These are phyloP conservation scores for Fusarium lyarnte DNA, from an alignment of 2,329 filamentous ascomycete genomes.

Conservation along the genomic window DNA sequence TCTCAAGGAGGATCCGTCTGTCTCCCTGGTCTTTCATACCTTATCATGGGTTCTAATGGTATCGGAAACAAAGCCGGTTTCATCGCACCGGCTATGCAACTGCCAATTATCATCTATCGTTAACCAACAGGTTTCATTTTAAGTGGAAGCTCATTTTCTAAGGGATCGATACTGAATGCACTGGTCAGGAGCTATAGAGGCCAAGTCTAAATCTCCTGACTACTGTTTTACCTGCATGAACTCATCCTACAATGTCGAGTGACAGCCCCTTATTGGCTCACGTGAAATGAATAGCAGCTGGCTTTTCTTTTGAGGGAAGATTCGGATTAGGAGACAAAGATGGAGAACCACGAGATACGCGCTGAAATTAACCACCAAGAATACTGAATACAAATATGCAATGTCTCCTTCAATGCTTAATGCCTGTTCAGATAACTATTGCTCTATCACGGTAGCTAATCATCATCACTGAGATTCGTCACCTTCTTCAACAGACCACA, in stretches of 20 bases:
- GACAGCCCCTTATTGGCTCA: background rate
- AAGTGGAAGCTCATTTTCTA: background rate
- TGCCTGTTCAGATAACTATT: background rate
- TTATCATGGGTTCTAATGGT: background rate
- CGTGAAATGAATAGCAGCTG: conserved; percentile 3
- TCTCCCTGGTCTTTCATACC: background rate
- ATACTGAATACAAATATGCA: conserved; percentile 7
- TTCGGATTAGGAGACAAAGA: background rate
- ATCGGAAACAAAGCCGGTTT: background rate
- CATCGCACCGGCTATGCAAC: background rate
- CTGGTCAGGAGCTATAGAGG: background rate
- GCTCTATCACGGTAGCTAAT: background rate
- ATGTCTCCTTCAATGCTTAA: background rate
- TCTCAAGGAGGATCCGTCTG: background rate
- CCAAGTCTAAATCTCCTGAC: background rate
- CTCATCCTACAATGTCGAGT: background rate
- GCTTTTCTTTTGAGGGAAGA: background rate
- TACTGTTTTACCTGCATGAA: background rate
- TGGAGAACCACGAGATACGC: background rate
- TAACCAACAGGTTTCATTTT: background rate
- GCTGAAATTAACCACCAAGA: background rate
- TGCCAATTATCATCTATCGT: background rate
- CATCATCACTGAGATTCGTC: background rate
- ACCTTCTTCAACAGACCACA: background rate
- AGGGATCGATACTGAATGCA: background rate